Base-by-base conservation (phyloP, 768 basidiomycete species). In the Sarcodon aspratus region DNA sequence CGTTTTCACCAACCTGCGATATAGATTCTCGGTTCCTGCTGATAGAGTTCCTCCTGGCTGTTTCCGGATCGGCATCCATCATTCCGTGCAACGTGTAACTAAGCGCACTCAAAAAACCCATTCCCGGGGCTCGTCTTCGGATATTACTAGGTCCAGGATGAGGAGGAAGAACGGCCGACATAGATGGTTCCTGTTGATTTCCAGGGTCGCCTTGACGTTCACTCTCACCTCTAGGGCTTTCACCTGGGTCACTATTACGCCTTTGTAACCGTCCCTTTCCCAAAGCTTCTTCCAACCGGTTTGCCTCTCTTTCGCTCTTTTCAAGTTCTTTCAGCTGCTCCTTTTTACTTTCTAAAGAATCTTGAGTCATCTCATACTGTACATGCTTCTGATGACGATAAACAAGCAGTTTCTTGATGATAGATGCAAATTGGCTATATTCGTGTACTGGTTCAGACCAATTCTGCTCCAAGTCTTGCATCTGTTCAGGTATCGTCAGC, bases 11-110 rank as follows among this genome's bases (percentile, higher is more conserved):
- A 60, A 94, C 94, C 72, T 93, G 89, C n/a, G 91, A 90, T 53
- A 97, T 96, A 15, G 78, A 79, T 67, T 98, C 95, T 56, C 89
- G 78, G 5, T 92, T 93, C 70, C 96, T 97, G 52, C 85, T 85
- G 54, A 99, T 98, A 47, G 83, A 79, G 59, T 86, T 97, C 54
- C 96, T 74, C 52, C 96, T 72, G 6, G 95, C 94, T 13, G 87
- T 89, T 69, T 98, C 96, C 3, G 96, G 96, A 66, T 99, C 96
- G 13, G 88, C 88, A 57, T 99, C 96, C 84, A 99, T 97, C 82
- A 98, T 94, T 5, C 95, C 94, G 56, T 94, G 92, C 48, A 99
- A 63, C 18, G 93, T 94, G 66, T 96, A 94, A 59, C 85, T 92
- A 38, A 99, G 69, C 12, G 96, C 96, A 56, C 82, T 91, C 34